Evolutionary conservation across 1,284 basidiomycete genomes (phyloP).

Genomic region (Exobasidium rhododendri): DNA sequence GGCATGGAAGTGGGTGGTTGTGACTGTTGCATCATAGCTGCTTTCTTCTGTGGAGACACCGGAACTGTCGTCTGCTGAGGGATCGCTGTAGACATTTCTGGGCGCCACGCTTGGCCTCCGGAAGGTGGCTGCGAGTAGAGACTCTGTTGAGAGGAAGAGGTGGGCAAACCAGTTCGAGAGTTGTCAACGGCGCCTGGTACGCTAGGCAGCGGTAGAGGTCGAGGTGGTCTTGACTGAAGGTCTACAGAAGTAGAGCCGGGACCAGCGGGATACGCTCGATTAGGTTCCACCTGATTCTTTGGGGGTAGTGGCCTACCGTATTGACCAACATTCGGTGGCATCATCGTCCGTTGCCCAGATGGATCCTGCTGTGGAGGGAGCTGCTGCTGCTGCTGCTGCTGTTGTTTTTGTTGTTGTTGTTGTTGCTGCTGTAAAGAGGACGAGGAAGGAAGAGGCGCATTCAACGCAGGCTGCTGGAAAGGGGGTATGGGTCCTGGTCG

Average conservation of each 20-base stretch:
- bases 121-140: neutral
- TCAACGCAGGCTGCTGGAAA: too few relatives aligned
- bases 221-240: neutral
- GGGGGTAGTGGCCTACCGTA: constrained; percentile 15
- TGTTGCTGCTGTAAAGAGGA: neutral
- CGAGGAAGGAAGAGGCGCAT: too few relatives aligned
- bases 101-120: neutral
- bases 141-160: neutral
- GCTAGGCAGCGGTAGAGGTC: constrained; percentile 11
- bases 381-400: constrained; percentile 23
- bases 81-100: neutral
- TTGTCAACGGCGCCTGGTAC: neutral
- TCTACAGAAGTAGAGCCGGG: neutral
- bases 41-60: neutral
- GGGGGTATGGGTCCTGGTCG: constrained; percentile 8
- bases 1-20: neutral
- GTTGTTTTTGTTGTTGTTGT: constrained; percentile 8
- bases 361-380: constrained; percentile 21
- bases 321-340: constrained; percentile 12
- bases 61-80: neutral
- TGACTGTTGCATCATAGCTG: too few relatives aligned
- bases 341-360: neutral
- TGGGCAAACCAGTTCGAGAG: neutral
- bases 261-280: neutral
- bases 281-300: neutral